Conservation (phyloP, 2,329 filamentous ascomycete species). For the Nigrograna mackinnonii region DNA sequence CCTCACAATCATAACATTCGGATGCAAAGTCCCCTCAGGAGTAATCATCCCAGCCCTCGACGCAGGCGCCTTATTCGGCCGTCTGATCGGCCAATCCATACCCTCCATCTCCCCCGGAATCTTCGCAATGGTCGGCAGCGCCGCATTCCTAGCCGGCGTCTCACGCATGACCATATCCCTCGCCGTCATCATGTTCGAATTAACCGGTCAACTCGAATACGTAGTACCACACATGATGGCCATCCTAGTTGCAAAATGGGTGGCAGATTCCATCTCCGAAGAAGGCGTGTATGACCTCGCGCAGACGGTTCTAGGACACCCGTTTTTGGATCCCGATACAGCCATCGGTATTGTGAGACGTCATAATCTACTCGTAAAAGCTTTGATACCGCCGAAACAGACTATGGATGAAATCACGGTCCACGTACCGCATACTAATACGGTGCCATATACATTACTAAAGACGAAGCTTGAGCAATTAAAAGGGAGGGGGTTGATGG, state of each 20-base stretch:
- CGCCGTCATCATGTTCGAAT: constrained; percentile 64
- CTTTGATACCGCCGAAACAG: constrained; percentile 55
- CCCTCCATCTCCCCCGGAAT: constrained; percentile 57
- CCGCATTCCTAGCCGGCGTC: constrained; percentile 62
- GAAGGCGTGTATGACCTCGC: constrained; percentile 64
- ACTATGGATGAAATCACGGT: constrained; percentile 63
- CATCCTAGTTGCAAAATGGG: constrained; percentile 63
- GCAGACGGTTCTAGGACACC: constrained; percentile 62
- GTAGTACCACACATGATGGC: constrained; percentile 63
- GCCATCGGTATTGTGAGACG: constrained; percentile 48
- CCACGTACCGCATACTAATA: constrained; percentile 47
- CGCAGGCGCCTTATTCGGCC: constrained; percentile 61
- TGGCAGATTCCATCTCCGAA: constrained; percentile 56
- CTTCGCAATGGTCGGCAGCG: constrained; percentile 64
- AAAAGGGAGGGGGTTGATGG: constrained; percentile 56
- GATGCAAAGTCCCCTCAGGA: constrained; percentile 63
- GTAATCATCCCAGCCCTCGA: constrained; percentile 65
- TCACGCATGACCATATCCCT: constrained; percentile 63
- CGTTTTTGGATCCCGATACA: constrained; percentile 60
- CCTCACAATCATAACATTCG: constrained; percentile 62
- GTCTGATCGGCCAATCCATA: constrained; percentile 54
- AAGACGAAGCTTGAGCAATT: constrained; percentile 52
- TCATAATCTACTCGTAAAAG: constrained; percentile 44
- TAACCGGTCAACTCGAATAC: constrained; percentile 63
- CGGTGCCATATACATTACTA: constrained; percentile 47